phyloP scores from a whole-genome alignment of 2,329 filamentous ascomycete species.

The Fusarium sp. region DNA sequence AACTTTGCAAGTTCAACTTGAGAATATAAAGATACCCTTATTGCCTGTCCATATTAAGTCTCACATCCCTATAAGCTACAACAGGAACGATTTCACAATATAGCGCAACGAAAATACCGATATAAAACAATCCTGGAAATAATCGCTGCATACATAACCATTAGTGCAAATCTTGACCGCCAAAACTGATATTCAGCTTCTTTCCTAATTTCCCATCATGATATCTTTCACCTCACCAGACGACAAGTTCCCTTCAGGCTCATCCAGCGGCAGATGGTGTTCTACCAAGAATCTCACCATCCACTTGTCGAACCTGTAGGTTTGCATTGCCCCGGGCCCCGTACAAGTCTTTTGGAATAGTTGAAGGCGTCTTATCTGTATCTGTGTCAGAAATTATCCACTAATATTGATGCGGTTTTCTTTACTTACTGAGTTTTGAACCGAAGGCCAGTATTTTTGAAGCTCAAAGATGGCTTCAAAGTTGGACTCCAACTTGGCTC shows the following conservation, averaged over 20 bases:
- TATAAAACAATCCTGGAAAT: neutral
- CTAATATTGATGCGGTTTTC: neutral
- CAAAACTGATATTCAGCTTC: neutral
- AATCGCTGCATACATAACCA: neutral
- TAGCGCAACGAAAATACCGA: no score
- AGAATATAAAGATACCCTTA: neutral
- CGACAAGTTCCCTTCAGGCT: conserved; percentile 4
- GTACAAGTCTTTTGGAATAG: conserved; percentile 10
- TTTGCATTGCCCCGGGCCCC: conserved; percentile 1
- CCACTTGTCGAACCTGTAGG: conserved; percentile 18
- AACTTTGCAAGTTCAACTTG: neutral
- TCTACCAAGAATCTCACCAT: conserved; percentile 21
- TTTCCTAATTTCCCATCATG: neutral
- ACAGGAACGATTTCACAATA: neutral
- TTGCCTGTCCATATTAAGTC: neutral
- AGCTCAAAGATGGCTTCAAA: conserved; percentile 18
- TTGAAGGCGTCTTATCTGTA: conserved; percentile 2
- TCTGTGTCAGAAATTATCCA: neutral
- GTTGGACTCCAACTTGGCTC: conserved; percentile 14
- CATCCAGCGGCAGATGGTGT: conserved; percentile 12
- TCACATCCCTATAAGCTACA: neutral
- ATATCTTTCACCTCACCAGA: neutral
- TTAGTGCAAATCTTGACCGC: neutral
- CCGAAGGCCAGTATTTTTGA: conserved; percentile 12
- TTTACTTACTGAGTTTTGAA: conserved; percentile 10